phyloP scores from a whole-genome alignment of 306 rosid species.

The Amphicarpaea edgeworthii region DNA sequence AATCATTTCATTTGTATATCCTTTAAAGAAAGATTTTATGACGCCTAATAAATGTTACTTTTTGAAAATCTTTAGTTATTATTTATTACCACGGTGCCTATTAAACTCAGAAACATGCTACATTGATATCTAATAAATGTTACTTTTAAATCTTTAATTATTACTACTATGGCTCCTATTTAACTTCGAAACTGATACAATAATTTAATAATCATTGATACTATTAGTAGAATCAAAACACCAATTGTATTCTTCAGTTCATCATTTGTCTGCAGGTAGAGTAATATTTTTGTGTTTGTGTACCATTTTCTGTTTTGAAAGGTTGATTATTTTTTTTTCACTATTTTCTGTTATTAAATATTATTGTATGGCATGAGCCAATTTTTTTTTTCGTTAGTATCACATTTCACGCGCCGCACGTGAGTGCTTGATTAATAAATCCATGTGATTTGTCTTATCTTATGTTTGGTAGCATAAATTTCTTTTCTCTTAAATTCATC shows the following conservation, averaged over 20 bases:
- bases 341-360: neutral
- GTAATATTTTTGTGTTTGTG: neutral
- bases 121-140: conserved; percentile 26
- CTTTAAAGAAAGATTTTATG: conserved; percentile 38
- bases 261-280: neutral
- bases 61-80: conserved; percentile 15
- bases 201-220: conserved; percentile 34
- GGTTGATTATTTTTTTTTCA: neutral
- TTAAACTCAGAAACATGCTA: conserved; percentile 6
- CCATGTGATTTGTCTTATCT: conserved; percentile 25
- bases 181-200: neutral
- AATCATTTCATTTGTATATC: conserved; percentile 13
- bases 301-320: neutral
- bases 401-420: conserved; percentile 14
- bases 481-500: conserved; percentile 2
- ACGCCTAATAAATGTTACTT: conserved; percentile 35
- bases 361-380: neutral
- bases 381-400: neutral
- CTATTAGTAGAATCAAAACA: neutral
- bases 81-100: conserved; percentile 5
- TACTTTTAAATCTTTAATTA: conserved; percentile 21
- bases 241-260: neutral
- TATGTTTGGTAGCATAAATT: conserved; percentile 9
- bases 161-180: neutral
- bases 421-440: conserved; percentile 18